These are phyloP conservation scores for Alternaria brassicae DNA, from an alignment of 2,329 filamentous ascomycete genomes.

Conservation along the genomic window DNA sequence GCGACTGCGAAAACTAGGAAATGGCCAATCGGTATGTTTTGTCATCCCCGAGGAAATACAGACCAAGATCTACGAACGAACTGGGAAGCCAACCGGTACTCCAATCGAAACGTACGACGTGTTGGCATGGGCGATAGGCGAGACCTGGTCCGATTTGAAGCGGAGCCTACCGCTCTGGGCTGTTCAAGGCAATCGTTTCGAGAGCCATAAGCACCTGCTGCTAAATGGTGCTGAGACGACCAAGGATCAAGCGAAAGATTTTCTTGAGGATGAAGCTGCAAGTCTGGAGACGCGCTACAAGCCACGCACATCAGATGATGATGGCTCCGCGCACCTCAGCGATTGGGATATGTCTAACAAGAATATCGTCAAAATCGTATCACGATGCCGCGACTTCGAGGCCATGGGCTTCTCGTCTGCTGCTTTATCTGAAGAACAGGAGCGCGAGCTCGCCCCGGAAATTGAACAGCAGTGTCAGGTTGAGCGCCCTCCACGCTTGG, in stretches of 20 bases:
- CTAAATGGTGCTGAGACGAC: constrained; percentile 40
- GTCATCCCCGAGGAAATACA: constrained; percentile 66
- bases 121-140: constrained; percentile 64
- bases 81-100: not conserved
- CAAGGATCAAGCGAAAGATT: constrained; percentile 45
- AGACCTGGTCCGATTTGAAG: constrained; percentile 61
- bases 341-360: constrained; percentile 23
- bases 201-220: constrained; percentile 51
- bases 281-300: constrained; percentile 62
- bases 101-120: constrained; percentile 62
- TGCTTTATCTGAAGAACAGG: constrained; percentile 69
- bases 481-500: constrained; percentile 55
- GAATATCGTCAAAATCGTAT: constrained; percentile 31
- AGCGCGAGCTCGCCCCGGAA: constrained; percentile 71
- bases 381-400: constrained; percentile 33
- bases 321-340: not conserved
- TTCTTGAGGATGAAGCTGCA: constrained; percentile 65
- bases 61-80: constrained; percentile 55
- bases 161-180: constrained; percentile 67
- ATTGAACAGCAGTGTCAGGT: constrained; percentile 66
- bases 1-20: constrained; percentile 62
- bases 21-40: constrained; percentile 71
- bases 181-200: constrained; percentile 63
- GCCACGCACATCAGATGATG: constrained; percentile 32
- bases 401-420: constrained; percentile 44